These are phyloP conservation scores for Carex arenaria DNA, from an alignment of 202 grass and related monocot genomes.

Conservation along the genomic window DNA sequence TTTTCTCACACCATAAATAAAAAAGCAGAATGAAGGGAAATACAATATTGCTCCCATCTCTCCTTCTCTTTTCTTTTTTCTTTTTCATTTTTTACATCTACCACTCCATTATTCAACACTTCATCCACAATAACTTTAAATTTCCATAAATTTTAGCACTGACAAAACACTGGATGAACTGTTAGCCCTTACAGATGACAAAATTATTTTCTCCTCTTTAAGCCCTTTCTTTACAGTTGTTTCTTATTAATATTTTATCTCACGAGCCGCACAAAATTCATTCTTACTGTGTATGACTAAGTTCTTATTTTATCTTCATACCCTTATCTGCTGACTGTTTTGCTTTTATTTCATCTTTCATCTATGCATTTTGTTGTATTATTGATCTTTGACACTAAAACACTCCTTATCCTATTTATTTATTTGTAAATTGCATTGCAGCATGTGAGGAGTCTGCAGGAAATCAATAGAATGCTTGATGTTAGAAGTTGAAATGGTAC, in stretches of 20 bases:
- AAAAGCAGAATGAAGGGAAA: not conserved
- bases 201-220: not conserved
- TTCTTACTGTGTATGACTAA: not conserved
- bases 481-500: not conserved
- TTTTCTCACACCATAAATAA: not conserved
- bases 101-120: not conserved
- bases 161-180: not conserved
- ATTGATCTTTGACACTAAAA: not conserved
- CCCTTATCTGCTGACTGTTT: not conserved
- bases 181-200: not conserved
- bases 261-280: not conserved
- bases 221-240: not conserved
- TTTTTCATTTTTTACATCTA: not conserved
- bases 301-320: not conserved
- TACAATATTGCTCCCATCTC: not conserved
- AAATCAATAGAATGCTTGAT: constrained; percentile 2
- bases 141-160: not conserved
- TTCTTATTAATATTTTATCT: not conserved
- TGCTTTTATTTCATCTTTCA: not conserved
- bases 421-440: not conserved
- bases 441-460: not conserved
- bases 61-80: not conserved
- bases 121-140: not conserved
- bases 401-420: not conserved
- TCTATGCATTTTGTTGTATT: not conserved